phyloP scores from a whole-genome alignment of 805 yeast species.

The Lachancea lanzarotensis region DNA sequence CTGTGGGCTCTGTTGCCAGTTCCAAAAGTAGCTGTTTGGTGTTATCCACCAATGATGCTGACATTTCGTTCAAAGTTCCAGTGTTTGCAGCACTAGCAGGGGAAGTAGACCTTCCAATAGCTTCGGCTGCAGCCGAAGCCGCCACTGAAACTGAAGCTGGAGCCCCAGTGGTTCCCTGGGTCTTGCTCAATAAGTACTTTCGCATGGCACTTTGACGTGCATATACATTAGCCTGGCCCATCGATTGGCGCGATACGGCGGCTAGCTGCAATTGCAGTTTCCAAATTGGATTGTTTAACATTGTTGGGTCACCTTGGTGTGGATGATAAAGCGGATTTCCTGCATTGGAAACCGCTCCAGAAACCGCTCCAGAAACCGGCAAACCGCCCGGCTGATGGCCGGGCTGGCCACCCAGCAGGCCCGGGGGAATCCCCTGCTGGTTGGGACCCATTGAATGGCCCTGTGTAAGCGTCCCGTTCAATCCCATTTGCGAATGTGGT shows the following conservation, averaged over 20 bases:
- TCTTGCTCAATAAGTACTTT: constrained; percentile 27
- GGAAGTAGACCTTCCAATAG: constrained; percentile 1
- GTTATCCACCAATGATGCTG: constrained; percentile 29
- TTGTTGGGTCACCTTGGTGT: constrained; percentile 28
- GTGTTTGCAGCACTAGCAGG: constrained; percentile 2
- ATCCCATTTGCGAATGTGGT: constrained; percentile 7
- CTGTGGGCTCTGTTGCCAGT: constrained; percentile 21
- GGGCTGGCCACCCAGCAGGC: constrained; percentile 1
- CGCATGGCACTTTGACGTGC: constrained; percentile 36
- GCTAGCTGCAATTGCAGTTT: constrained; percentile 32
- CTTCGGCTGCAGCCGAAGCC: too few species aligned
- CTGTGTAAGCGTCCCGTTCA: constrained; percentile 20
- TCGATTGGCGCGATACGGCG: constrained; percentile 27
- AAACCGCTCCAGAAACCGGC: not conserved
- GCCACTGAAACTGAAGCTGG: not conserved
- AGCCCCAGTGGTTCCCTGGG: constrained; percentile 9
- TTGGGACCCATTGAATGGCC: constrained; percentile 7
- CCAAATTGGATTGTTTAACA: constrained; percentile 32
- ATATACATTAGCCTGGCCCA: constrained; percentile 33
- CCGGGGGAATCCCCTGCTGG: constrained; percentile 7
- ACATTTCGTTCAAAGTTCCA: constrained; percentile 12
- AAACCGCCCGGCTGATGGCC: not conserved
- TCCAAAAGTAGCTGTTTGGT: constrained; percentile 30
- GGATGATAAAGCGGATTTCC: constrained; percentile 33
- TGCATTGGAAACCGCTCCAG: constrained; percentile 13